These are phyloP conservation scores for Mariannaea sp. DNA, from an alignment of 2,329 filamentous ascomycete genomes.

Conservation along the genomic window DNA sequence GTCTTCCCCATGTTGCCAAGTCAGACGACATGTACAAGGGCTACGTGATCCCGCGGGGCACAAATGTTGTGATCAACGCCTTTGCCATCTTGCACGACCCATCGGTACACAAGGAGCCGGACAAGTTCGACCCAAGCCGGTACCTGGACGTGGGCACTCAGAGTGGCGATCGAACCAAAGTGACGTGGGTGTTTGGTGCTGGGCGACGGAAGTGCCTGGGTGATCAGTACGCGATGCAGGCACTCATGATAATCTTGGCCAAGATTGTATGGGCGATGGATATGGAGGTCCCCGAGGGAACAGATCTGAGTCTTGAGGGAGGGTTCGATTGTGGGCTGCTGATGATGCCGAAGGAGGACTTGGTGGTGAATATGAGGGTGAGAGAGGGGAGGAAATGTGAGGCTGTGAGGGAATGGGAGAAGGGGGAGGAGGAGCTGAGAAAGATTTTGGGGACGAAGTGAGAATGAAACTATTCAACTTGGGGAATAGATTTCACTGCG, in stretches of 20 bases:
- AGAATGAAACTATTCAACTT: background rate
- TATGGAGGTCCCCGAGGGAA: conserved; percentile 30
- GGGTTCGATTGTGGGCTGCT: conserved; percentile 34
- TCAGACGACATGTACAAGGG: conserved; percentile 55
- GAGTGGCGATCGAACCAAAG: conserved; percentile 22
- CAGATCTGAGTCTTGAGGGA: conserved; percentile 35
- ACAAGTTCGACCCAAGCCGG: conserved; percentile 36
- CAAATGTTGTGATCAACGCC: conserved; percentile 46
- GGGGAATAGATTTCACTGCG: too few species aligned
- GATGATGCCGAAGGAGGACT: conserved; percentile 21
- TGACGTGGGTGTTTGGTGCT: conserved; percentile 51
- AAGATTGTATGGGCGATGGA: conserved; percentile 56
- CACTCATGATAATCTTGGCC: conserved; percentile 45
- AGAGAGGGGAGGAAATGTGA: conserved; percentile 9
- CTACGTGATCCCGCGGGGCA: conserved; percentile 54
- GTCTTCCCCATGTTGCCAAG: conserved; percentile 52
- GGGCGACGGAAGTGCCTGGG: conserved; percentile 55
- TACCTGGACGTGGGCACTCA: conserved; percentile 27
- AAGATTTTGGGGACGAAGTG: conserved; percentile 6
- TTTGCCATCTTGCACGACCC: conserved; percentile 40
- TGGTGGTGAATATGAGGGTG: conserved; percentile 13
- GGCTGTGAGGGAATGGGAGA: conserved; percentile 15
- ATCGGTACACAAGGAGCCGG: conserved; percentile 31
- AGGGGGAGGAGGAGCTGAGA: conserved; percentile 14
- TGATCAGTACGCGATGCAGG: conserved; percentile 53